These are phyloP conservation scores for Capsicum baccatum DNA, from an alignment of 257 asterid species.

Conservation along the genomic window DNA sequence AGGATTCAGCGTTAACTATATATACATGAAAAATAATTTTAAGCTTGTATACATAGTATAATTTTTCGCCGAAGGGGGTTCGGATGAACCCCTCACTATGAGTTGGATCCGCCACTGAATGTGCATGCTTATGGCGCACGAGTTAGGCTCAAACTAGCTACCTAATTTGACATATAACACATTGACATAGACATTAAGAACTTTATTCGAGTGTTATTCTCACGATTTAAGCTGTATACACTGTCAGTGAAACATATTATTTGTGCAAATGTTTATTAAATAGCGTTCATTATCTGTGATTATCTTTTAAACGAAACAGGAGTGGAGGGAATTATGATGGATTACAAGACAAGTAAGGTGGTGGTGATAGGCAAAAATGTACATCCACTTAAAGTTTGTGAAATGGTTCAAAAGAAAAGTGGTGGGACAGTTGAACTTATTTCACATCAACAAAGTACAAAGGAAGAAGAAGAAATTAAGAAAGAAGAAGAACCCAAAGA, in stretches of 20 bases:
- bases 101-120: too few relatives aligned
- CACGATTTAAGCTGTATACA: neutral
- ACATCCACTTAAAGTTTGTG: constrained; percentile 72
- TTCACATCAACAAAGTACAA: constrained; percentile 51
- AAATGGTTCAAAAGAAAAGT: constrained; percentile 66
- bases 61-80: too few relatives aligned
- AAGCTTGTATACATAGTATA: too few relatives aligned
- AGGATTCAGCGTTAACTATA: too few relatives aligned
- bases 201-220: neutral
- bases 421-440: constrained; percentile 68
- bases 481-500: constrained; percentile 40
- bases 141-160: too few relatives aligned
- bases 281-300: neutral
- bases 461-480: constrained; percentile 27
- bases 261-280: neutral
- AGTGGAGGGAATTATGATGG: constrained; percentile 69
- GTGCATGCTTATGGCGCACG: too few relatives aligned
- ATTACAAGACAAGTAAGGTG: constrained; percentile 75
- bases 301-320: constrained; percentile 43
- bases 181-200: neutral
- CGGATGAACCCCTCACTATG: too few relatives aligned
- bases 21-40: too few relatives aligned
- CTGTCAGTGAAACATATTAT: neutral
- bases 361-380: constrained; percentile 78
- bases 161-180: neutral